A percentile compares a stretch with the other conserved stretches of the same genome.
phyloP scores from a whole-genome alignment of 176 grass and related monocot genomes.

The Leersia perrieri region DNA sequence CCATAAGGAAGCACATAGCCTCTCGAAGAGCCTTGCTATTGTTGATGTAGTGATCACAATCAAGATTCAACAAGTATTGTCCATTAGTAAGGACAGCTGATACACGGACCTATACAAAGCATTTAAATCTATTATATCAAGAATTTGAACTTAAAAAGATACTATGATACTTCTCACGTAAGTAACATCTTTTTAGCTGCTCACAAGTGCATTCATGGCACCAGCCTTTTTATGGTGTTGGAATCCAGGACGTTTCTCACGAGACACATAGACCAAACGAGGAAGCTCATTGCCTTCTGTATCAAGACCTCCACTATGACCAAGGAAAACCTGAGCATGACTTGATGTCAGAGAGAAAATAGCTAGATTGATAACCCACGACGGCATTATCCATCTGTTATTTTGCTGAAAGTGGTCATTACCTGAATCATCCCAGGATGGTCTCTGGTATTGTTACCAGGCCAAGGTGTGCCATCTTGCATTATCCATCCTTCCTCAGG shows the following conservation, averaged over 20 bases:
- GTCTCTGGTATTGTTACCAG: slow-evolving; percentile 99
- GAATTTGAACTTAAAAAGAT: slow-evolving; percentile 27
- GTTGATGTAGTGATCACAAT: slow-evolving; percentile 99
- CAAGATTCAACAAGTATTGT: slow-evolving; percentile 96
- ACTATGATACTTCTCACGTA: background rate
- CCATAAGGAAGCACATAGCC: slow-evolving; percentile 99
- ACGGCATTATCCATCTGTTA: slow-evolving; percentile 20
- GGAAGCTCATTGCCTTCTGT: slow-evolving; percentile 86
- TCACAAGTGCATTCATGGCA: slow-evolving; percentile 99
- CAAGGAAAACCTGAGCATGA: slow-evolving; percentile 84
- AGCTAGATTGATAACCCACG: background rate
- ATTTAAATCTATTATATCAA: slow-evolving; percentile 23
- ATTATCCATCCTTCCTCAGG: slow-evolving; percentile 98
- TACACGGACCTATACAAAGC: slow-evolving; percentile 74
- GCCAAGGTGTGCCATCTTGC: slow-evolving; percentile 99
- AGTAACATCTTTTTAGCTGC: slow-evolving; percentile 35
- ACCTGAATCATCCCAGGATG: slow-evolving; percentile 99
- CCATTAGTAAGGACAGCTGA: slow-evolving; percentile 99
- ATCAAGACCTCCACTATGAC: slow-evolving; percentile 96
- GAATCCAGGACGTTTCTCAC: slow-evolving; percentile 98
- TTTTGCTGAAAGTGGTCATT: slow-evolving; percentile 9
- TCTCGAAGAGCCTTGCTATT: slow-evolving; percentile 94
- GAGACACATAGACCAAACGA: slow-evolving; percentile 97
- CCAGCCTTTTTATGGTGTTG: slow-evolving; percentile 98
- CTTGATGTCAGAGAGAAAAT: slow-evolving; percentile 24